Percentiles rank a stretch among this genome's conserved stretches.
Conservation (phyloP, 2,329 filamentous ascomycete species). For the Scedosporium dehoogii region DNA sequence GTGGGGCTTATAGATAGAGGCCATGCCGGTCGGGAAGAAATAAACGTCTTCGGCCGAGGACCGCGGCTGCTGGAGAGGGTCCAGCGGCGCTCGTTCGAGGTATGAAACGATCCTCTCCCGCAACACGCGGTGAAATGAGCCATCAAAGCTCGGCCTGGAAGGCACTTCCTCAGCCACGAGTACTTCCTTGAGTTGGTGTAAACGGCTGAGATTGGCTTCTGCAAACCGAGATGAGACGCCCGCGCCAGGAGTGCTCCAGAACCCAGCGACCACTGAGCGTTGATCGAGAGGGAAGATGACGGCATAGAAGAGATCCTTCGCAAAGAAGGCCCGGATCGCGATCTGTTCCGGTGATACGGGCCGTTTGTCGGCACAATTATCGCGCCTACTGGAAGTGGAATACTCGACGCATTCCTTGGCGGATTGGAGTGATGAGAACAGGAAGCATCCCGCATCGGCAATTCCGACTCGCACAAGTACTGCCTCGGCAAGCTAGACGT, state of each 20-base stretch:
- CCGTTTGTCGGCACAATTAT: not conserved
- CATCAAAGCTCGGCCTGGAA: slow-evolving; percentile 25
- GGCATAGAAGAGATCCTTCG: not conserved
- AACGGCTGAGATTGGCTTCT: slow-evolving; percentile 27
- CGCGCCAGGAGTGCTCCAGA: slow-evolving; percentile 35
- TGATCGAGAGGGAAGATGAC: not conserved
- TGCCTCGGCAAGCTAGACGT: slow-evolving; percentile 23
- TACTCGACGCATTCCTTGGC: slow-evolving; percentile 21
- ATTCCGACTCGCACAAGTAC: slow-evolving; percentile 22
- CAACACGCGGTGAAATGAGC: slow-evolving; percentile 25
- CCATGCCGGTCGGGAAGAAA: slow-evolving; percentile 46
- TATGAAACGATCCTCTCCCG: slow-evolving; percentile 30
- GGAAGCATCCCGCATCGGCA: slow-evolving; percentile 14
- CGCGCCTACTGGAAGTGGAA: slow-evolving; percentile 23
- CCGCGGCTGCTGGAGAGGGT: slow-evolving; percentile 10
- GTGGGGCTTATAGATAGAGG: slow-evolving; percentile 30
- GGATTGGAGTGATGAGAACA: slow-evolving; percentile 22
- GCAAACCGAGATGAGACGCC: slow-evolving; percentile 35
- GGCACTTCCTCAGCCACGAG: slow-evolving; percentile 16
- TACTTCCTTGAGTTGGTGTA: slow-evolving; percentile 22
- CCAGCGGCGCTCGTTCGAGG: slow-evolving; percentile 28
- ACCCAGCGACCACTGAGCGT: slow-evolving; percentile 22
- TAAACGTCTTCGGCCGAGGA: slow-evolving; percentile 32
- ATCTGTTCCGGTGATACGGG: not conserved
- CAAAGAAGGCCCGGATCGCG: not conserved